Evolutionary conservation across 805 yeast species (phyloP), one percentile per base, ranked within the genome.

Genomic region (Suhomyces canberraensis): DNA sequence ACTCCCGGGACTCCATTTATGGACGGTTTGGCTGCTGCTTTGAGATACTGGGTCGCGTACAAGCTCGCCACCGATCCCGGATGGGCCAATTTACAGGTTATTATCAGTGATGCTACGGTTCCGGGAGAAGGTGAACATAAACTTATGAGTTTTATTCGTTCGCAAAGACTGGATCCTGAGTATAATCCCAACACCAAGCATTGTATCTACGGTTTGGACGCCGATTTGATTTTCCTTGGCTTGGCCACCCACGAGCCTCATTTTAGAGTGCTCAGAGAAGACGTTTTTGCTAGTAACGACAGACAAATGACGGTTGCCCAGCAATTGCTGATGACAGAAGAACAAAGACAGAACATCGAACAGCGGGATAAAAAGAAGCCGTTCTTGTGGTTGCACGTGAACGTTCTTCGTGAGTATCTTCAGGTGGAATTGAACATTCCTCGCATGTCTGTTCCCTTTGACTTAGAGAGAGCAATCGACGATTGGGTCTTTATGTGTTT

Each of bases 51-150:
- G 95, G 87, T 86, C 6, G 87, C 95, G 3, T 87, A 84, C 60
- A 93, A 93, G 58, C 68, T 93, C 25, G 74, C 88, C 25, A 75
- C 75, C 8, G 98, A 93, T 54, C 95, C 96, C 2, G 96, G 95
- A 22, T 93, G 98, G 98, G 81, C 81, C 30, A 74, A 82, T 41
- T 64, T 91, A 32, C 93, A 93, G 60, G 89, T 93, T 4, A 84
- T 93, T 16, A 82, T 93, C 31, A 84, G 95, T 52, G 99, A 91
- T 58, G 95, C 96, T 20, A 81, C 95, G 0, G 98, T 91, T 11
- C 98, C 99, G 1, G 99, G 99, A 44, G 99, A 93, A 72, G 99
- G 99, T 57, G 99, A 93, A 61, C 99, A 93, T 67, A 93, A 93
- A 60, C 82, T 93, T 50, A 93, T 93, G 98, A 89, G 84, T 52